Base-by-base conservation (phyloP, 164 flowering plant species). In the Umbellularia californica region DNA sequence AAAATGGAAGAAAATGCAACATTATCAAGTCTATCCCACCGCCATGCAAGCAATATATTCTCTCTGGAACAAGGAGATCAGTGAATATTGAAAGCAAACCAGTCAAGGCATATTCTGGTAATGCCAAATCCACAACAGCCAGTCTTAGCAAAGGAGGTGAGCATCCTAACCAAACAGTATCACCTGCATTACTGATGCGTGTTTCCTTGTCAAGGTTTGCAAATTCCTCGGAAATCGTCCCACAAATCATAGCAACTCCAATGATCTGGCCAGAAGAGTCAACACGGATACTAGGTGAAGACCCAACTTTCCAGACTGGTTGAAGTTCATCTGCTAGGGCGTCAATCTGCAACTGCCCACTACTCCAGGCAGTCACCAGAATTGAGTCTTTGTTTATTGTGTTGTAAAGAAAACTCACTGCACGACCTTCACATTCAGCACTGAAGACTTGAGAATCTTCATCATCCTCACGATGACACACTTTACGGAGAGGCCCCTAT, bases 271-370 rank as follows among this genome's bases (percentile, higher is more conserved):
- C 85, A 71, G 79, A 72, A 41, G 89, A 82, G 80, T 89, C 89
- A 79, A 89, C 84, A 78, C 85, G 80, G 51, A 95, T 72, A 51
- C 90, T 92, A 70, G 98, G 96, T 62, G 86, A 84, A 51, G 77
- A 82, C 67, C 85, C 89, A 69, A 74, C 72, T 68, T 73, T 87
- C 99, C 99, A 95, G n/a, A 90, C 86, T 24, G 98, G 94, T 77
- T 92, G 97, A 62, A 92, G 84, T 83, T 93, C 98, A 86, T 93
- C 98, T 66, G 95, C 97, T 74, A 95, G 83, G 72, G 99, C 97
- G 87, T 95, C 95, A 75, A 95, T 84, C 76, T 91, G 97, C 82
- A 95, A 71, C 77, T 90, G 92, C 70, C 98, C 98, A 72, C 91
- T 90, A 80, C 94, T 91, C 97, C 97, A 93, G 70, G 97, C 91